Evolutionary conservation across 441 rosid species (phyloP), one percentile per base, ranked within the genome.

Genomic region (Pelargonium citronellum): DNA sequence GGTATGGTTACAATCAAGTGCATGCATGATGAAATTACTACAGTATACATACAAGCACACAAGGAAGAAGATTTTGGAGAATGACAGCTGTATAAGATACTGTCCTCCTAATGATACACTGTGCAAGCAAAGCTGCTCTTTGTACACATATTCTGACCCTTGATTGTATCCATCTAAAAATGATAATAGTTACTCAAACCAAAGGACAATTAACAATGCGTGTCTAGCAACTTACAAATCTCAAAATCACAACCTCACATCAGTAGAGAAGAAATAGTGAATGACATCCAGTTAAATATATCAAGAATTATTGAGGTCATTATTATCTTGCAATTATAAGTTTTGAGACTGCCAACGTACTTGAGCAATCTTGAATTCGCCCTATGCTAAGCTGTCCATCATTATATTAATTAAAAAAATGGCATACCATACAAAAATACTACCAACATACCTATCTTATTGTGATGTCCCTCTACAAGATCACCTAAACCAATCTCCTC

Each of bases 401-500:
- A 55, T 55, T 55, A 3, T 16, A 8, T 24, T 11, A 55, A 16
- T 55, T 0, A 55, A 6, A 6, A 17, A 5, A 55, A 16, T 17
- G 15, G 15, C 15, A 49, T 12, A n/a, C 58, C 44, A 55, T 1
- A 62, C 53, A 78, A 47, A 68, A 11, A 71, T 11, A 17, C 55
- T 55, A 71, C 67, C 65, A 65, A 63, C 80, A 69, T 84, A 94
- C 96, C 99, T 49, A 94, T 94, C 81, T 94, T 94, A 62, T 97
- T 83, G 79, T 91, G 99, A 82, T 94, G 99, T 13, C 95, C 94
- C 62, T 94, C 97, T 64, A 86, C 71, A 49, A 94, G 89, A 82
- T 94, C 96, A 24, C 87, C 92, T 69, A 94, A 82, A 73, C 97
- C 99, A 87, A 94, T 94, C 79, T 91, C 97, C 88, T 94, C 99